Percentiles rank a stretch among this genome's conserved stretches.
These are phyloP conservation scores for Orbilia javanica DNA, from an alignment of 2,329 filamentous ascomycete genomes.

Conservation along the genomic window DNA sequence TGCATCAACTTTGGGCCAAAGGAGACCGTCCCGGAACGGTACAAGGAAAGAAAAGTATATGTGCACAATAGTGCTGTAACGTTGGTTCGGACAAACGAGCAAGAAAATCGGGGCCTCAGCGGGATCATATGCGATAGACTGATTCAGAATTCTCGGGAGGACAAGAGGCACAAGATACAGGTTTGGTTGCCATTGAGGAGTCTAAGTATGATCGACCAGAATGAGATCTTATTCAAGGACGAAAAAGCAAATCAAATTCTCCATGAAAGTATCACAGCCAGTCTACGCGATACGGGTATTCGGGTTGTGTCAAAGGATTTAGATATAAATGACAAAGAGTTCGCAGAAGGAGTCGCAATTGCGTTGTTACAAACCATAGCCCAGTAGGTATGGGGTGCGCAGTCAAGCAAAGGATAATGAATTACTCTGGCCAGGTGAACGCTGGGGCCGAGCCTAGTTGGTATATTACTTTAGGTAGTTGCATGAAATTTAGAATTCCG, in stretches of 20 bases:
- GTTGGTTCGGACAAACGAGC: conserved; percentile 73
- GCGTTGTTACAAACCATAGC: conserved; percentile 64
- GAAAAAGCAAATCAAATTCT: conserved; percentile 68
- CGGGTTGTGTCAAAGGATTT: conserved; percentile 68
- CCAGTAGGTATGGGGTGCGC: no score
- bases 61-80: conserved; percentile 77
- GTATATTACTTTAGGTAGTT: no score
- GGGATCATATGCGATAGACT: conserved; percentile 72
- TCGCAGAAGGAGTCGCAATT: conserved; percentile 69
- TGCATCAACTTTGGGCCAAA: conserved; percentile 73
- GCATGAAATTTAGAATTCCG: no score
- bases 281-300: conserved; percentile 68
- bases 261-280: conserved; percentile 68
- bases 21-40: conserved; percentile 71
- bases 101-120: conserved; percentile 72
- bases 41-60: conserved; percentile 69
- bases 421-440: no score
- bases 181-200: conserved; percentile 74
- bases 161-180: conserved; percentile 67
- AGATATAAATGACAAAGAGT: conserved; percentile 71
- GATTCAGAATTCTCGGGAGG: conserved; percentile 63
- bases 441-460: no score
- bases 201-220: conserved; percentile 73
- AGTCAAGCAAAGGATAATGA: no score
- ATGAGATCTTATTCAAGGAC: conserved; percentile 71